phyloP scores from a whole-genome alignment of 805 yeast species.

The Wickerhamiella azymoides region DNA sequence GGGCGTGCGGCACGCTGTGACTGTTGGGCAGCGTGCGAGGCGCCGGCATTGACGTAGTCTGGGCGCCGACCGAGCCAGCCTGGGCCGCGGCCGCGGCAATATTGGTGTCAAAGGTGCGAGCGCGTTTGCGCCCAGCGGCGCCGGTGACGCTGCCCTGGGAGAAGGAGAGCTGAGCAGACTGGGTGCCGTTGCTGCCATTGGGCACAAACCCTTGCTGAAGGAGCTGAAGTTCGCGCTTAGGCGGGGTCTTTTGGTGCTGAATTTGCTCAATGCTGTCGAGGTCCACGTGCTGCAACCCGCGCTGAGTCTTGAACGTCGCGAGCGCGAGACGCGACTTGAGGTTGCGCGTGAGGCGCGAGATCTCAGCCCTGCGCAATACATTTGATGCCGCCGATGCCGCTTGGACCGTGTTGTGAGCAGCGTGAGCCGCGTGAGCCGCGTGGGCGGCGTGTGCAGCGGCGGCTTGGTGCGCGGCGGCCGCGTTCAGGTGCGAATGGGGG shows the following conservation, averaged over 20 bases:
- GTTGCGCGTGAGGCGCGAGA: conserved; percentile 29
- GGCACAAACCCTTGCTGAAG: conserved; percentile 8
- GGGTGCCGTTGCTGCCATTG: background rate
- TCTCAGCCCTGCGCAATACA: conserved; percentile 30
- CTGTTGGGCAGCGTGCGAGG: conserved; percentile 7
- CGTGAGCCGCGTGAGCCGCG: background rate
- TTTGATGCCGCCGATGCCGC: conserved; percentile 22
- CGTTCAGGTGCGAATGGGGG: too few relatives aligned
- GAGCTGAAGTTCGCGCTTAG: conserved; percentile 2
- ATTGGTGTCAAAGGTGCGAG: conserved; percentile 6
- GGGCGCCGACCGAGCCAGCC: conserved; percentile 5
- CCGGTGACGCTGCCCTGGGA: background rate
- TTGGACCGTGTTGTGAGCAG: background rate
- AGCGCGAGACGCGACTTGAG: conserved; percentile 30
- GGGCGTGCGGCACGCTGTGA: conserved; percentile 2
- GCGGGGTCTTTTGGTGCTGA: background rate
- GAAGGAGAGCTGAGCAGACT: too few relatives aligned
- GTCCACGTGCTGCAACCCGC: conserved; percentile 28
- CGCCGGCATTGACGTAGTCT: conserved; percentile 7
- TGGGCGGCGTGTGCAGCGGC: too few relatives aligned
- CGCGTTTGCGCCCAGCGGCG: conserved; percentile 11
- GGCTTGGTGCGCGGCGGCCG: too few relatives aligned
- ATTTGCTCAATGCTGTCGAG: conserved; percentile 25
- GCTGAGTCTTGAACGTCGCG: conserved; percentile 29
- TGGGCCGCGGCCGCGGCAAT: conserved; percentile 1